Conservation (phyloP, 2,329 filamentous ascomycete genomes). For the Didymosphaeria variabile region DNA sequence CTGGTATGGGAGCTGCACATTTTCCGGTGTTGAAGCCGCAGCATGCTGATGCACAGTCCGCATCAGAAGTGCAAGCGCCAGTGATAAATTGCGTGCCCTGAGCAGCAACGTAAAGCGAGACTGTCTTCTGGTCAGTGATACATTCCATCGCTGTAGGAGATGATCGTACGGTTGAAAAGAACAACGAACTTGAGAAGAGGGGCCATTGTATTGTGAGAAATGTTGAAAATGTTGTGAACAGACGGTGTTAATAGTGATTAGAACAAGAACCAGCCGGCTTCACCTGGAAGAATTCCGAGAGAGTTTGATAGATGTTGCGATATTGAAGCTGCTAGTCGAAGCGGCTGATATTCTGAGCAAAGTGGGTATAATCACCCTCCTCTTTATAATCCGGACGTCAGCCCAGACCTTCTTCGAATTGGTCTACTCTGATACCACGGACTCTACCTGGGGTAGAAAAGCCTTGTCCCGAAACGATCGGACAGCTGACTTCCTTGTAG, state of each 20-base stretch:
- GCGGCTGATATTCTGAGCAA: conserved; percentile 17
- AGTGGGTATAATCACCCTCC: conserved; percentile 8
- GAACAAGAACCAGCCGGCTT: conserved; percentile 28
- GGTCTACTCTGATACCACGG: conserved; percentile 30
- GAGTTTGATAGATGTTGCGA: conserved; percentile 9
- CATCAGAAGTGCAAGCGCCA: conserved; percentile 47
- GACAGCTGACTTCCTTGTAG: conserved; percentile 22
- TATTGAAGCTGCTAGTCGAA: conserved; percentile 12
- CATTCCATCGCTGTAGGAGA: neutral
- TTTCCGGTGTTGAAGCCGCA: conserved; percentile 47
- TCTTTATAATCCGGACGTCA: conserved; percentile 27
- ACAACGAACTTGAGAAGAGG: conserved; percentile 38
- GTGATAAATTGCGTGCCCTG: conserved; percentile 53
- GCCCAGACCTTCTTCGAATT: conserved; percentile 14
- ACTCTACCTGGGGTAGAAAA: conserved; percentile 23
- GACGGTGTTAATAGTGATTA: conserved; percentile 14
- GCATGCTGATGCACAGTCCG: conserved; percentile 50
- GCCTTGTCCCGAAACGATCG: conserved; percentile 33
- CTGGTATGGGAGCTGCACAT: conserved; percentile 42
- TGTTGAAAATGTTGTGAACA: conserved; percentile 1
- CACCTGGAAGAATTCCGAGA: conserved; percentile 28
- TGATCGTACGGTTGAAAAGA: conserved; percentile 33
- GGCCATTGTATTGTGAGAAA: conserved; percentile 30
- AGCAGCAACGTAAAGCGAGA: conserved; percentile 36
- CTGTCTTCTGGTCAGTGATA: conserved; percentile 22